These are phyloP conservation scores for Fusarium pseudoanthophilum DNA, from an alignment of 2,329 filamentous ascomycete genomes.

Conservation along the genomic window DNA sequence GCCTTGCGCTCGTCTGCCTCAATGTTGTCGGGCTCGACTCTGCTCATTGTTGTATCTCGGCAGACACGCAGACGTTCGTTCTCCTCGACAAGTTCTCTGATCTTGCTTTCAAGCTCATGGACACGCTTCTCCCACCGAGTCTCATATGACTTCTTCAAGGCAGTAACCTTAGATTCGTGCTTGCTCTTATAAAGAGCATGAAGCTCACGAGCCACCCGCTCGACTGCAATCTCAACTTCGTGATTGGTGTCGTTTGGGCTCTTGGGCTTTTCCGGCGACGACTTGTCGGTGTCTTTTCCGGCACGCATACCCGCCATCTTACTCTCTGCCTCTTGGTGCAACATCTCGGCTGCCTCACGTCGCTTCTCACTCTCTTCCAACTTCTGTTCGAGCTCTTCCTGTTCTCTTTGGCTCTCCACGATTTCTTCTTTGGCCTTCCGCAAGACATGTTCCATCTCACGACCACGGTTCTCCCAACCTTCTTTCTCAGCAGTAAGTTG, in stretches of 20 bases:
- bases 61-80: conserved; percentile 78
- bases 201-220: conserved; percentile 92
- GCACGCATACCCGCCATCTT: conserved; percentile 80
- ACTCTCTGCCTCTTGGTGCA: conserved; percentile 79
- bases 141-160: conserved; percentile 87
- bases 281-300: conserved; percentile 59
- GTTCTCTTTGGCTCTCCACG: conserved; percentile 79
- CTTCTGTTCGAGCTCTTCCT: conserved; percentile 79
- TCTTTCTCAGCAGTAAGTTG: conserved; percentile 79
- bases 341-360: conserved; percentile 77
- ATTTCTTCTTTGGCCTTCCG: conserved; percentile 85
- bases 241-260: conserved; percentile 50
- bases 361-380: conserved; percentile 81
- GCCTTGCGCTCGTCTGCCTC: conserved; percentile 62
- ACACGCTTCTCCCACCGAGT: conserved; percentile 89
- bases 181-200: conserved; percentile 96
- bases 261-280: conserved; percentile 54
- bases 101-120: conserved; percentile 76
- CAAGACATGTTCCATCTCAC: conserved; percentile 86
- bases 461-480: conserved; percentile 84
- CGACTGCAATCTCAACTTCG: conserved; percentile 86
- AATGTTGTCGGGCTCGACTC: conserved; percentile 60
- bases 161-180: conserved; percentile 94
- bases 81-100: conserved; percentile 76
- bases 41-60: conserved; percentile 73